These are phyloP conservation scores for Aspergillus baeticus DNA, from an alignment of 495 filamentous ascomycete genomes.

Conservation along the genomic window DNA sequence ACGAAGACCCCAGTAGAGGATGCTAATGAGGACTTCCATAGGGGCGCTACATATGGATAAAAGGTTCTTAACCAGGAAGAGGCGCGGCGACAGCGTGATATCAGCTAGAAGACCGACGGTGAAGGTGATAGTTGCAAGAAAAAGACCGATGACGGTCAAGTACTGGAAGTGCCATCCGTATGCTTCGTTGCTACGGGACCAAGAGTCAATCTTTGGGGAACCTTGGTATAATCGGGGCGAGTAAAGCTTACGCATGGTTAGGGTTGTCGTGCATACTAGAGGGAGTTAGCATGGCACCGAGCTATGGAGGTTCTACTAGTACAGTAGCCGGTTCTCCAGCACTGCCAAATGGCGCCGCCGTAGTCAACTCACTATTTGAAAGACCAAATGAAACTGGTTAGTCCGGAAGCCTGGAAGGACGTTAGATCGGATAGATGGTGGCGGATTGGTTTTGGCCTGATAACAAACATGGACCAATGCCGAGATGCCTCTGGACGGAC, in stretches of 20 bases:
- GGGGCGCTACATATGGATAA: constrained; percentile 73
- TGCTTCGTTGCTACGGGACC: constrained; percentile 53
- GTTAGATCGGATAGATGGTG: background rate
- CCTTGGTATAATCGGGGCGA: background rate
- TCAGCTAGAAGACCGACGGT: constrained; percentile 71
- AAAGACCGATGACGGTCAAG: constrained; percentile 78
- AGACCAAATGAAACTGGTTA: constrained; percentile 65
- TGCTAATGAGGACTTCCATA: constrained; percentile 74
- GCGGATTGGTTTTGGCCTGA: background rate
- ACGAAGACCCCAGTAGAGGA: constrained; percentile 82
- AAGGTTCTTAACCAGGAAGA: constrained; percentile 75
- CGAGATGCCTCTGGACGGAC: constrained; percentile 70
- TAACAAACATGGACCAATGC: constrained; percentile 64
- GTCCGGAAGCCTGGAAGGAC: constrained; percentile 37
- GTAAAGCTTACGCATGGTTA: constrained; percentile 39
- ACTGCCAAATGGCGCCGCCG: constrained; percentile 8
- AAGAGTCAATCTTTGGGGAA: constrained; percentile 10
- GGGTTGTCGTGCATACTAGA: constrained; percentile 46
- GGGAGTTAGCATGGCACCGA: background rate
- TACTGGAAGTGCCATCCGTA: constrained; percentile 87
- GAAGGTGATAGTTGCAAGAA: constrained; percentile 69
- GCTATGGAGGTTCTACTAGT: too few relatives aligned
- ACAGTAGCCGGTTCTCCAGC: background rate
- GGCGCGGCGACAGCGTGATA: constrained; percentile 57
- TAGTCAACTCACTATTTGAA: constrained; percentile 58